Percentiles rank a stretch among this genome's conserved stretches.
These are phyloP conservation scores for Calophaca sinica DNA, from an alignment of 306 rosid genomes.

Conservation along the genomic window DNA sequence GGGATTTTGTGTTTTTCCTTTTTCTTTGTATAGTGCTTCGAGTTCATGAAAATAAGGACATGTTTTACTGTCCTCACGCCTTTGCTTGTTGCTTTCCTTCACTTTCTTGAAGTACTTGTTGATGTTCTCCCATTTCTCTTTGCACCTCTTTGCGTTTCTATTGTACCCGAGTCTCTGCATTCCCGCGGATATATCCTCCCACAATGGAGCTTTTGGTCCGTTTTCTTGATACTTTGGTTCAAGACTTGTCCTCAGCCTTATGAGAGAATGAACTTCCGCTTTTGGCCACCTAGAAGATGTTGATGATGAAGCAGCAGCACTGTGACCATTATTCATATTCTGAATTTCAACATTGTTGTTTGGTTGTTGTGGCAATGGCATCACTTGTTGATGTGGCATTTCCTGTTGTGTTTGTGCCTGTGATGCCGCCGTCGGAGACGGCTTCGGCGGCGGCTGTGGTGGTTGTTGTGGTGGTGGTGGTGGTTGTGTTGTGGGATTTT, in stretches of 20 bases:
- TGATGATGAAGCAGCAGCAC: neutral
- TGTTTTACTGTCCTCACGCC: conserved; percentile 81
- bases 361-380: neutral
- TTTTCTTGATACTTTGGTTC: conserved; percentile 74
- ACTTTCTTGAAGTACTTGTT: conserved; percentile 95
- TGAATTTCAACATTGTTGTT: conserved; percentile 38
- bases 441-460: neutral
- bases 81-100: conserved; percentile 69
- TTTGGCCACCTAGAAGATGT: conserved; percentile 57
- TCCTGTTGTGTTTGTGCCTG: neutral
- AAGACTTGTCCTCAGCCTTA: conserved; percentile 64
- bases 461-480: neutral
- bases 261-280: conserved; percentile 72
- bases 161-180: conserved; percentile 75
- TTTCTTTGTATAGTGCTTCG: conserved; percentile 72
- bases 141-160: conserved; percentile 85
- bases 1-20: conserved; percentile 46
- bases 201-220: conserved; percentile 82
- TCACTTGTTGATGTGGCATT: neutral
- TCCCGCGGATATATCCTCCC: conserved; percentile 92
- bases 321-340: conserved; percentile 37
- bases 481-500: conserved; percentile 8
- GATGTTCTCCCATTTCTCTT: conserved; percentile 98
- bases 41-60: conserved; percentile 87
- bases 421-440: neutral